phyloP scores from a whole-genome alignment of 2,329 filamentous ascomycete genomes.

The Thelonectria olida region DNA sequence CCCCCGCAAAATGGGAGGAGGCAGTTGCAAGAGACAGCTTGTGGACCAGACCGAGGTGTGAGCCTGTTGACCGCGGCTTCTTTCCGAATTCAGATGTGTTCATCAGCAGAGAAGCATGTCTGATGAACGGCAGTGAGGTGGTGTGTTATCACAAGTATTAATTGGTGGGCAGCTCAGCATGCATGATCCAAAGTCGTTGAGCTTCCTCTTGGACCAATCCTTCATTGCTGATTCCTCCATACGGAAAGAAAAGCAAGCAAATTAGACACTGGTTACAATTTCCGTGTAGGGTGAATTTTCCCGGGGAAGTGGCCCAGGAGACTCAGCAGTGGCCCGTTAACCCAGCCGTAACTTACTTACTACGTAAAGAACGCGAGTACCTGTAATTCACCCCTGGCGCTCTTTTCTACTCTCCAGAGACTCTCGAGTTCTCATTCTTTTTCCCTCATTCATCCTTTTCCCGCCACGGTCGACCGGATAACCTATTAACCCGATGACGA shows the following conservation, averaged over 20 bases:
- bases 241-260: neutral
- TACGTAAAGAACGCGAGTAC: neutral
- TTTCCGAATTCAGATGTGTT: neutral
- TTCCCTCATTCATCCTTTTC: neutral
- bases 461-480: slow-evolving; percentile 4
- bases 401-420: neutral
- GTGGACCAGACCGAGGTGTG: slow-evolving; percentile 10
- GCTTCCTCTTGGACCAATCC: slow-evolving; percentile 7
- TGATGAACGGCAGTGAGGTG: neutral
- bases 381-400: neutral
- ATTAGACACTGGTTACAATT: neutral
- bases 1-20: slow-evolving; percentile 15
- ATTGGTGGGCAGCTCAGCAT: too few species aligned
- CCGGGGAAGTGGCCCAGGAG: neutral
- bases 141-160: too few species aligned
- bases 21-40: too few species aligned
- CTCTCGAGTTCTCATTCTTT: neutral
- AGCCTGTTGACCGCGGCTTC: slow-evolving; percentile 2
- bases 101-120: neutral
- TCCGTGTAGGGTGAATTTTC: neutral
- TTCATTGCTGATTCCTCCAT: too few species aligned
- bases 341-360: slow-evolving; percentile 15
- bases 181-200: slow-evolving; percentile 6
- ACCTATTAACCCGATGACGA: slow-evolving; percentile 13
- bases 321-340: neutral